Base-by-base conservation (phyloP, 2,329 filamentous ascomycete genomes). In the Shiraia sp. region DNA sequence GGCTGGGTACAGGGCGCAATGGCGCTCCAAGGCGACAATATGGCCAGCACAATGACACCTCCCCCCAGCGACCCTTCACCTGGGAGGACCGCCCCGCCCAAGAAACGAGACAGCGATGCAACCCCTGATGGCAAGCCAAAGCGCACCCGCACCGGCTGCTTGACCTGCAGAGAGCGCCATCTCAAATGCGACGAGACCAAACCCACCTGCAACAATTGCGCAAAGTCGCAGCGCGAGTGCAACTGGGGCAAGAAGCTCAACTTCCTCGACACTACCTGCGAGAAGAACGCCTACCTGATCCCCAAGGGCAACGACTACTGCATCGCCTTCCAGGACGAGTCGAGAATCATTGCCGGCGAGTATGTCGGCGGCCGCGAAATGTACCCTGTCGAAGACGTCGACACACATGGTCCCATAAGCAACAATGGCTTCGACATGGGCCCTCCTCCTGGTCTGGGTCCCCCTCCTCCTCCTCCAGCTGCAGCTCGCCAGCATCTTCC, bases 81-180 rank as follows among this genome's bases (percentile, higher is more conserved):
- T 14, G 47, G 40, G 36, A 55, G 49, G 44, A 32, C 47, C 4
- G 36, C 40, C 25, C 36, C 47, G 6, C 33, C 49, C 4, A 55
- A 54, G 43, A 60, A 60, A 39, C 44, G 55, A 33, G 51, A 54
- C 9, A 48, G 47, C 35, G 54, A 59, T 19, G 52, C 51, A 29
- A 53, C 57, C 4, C 54, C 62, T 7, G 63, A 68, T 16, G 70
- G 63, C 49, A 92, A 91, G 68, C 84, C 89, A n/a, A 92, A 86
- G 71, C 79, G 91, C 51, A 90, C 95, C 13, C 83, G 92, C 32
- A 96, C 91, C 3, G 91, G 91, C 26, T 96, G 91, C 66, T 73
- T 96, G 53, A 96, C 91, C 2, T 96, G 91, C 69, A 80, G 91
- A 55, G 88, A 95, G 68, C 78, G 90, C 32, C 91, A 96, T 74